Evolutionary conservation across 2,329 filamentous ascomycete species (phyloP).

Genomic region (Colletotrichum noveboracense): DNA sequence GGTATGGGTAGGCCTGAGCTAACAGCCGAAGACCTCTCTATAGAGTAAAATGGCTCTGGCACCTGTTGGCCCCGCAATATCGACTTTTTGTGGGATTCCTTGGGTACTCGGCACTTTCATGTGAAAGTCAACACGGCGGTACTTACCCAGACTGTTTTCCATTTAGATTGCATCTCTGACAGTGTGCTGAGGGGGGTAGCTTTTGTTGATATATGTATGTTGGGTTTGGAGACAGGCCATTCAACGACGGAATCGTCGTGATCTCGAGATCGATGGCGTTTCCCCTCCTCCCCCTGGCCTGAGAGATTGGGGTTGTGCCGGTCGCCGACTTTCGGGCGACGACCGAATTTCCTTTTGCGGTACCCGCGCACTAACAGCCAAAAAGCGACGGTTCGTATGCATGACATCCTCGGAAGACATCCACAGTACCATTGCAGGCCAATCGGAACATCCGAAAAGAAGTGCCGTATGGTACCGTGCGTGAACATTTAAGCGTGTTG

Average conservation of each 20-base stretch:
- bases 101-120: neutral
- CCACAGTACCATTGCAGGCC: neutral
- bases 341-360: neutral
- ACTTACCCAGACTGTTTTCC: neutral
- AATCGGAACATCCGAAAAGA: neutral
- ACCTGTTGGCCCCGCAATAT: neutral
- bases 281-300: neutral
- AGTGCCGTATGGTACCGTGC: neutral
- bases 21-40: neutral
- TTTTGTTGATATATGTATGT: neutral
- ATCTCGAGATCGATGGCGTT: neutral
- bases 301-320: neutral
- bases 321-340: neutral
- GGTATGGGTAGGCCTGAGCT: neutral
- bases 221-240: neutral
- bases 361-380: neutral
- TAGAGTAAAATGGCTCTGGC: too few species aligned
- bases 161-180: neutral
- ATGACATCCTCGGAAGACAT: neutral
- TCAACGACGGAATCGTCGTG: neutral
- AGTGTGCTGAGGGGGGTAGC: neutral
- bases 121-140: neutral
- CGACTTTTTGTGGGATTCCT: neutral
- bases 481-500: neutral
- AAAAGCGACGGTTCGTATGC: neutral